A percentile compares a stretch with the other conserved stretches of the same genome.
Evolutionary conservation across 345 rosid species (phyloP).

Genomic region (Rhizophora mangle): DNA sequence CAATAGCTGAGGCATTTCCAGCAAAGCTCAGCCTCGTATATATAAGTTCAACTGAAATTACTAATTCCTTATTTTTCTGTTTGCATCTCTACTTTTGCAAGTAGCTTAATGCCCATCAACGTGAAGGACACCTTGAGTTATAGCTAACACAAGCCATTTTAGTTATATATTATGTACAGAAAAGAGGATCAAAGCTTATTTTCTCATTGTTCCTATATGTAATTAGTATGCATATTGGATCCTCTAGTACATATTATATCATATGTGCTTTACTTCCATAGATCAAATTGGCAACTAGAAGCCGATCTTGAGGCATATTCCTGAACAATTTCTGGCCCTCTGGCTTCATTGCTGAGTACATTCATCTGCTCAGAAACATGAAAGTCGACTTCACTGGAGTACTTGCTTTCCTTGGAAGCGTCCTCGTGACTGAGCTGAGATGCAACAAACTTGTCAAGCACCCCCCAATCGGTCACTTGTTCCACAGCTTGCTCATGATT

Average conservation of each 20-base stretch:
- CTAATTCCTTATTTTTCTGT: conserved; percentile 21
- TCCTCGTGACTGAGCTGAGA: conserved; percentile 91
- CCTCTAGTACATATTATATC: conserved; percentile 13
- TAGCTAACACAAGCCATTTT: conserved; percentile 35
- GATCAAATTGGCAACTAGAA: conserved; percentile 75
- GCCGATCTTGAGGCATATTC: conserved; percentile 65
- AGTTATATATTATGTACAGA: conserved; percentile 67
- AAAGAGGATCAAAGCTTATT: conserved; percentile 26
- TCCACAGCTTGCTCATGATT: conserved; percentile 54
- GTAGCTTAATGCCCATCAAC: conserved; percentile 19
- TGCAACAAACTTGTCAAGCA: conserved; percentile 93
- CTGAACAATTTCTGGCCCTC: conserved; percentile 48
- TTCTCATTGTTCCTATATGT: conserved; percentile 36
- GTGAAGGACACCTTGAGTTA: conserved; percentile 23
- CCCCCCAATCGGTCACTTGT: conserved; percentile 92
- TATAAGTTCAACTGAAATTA: conserved; percentile 14
- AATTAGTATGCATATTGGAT: conserved; percentile 29
- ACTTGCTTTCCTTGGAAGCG: conserved; percentile 39
- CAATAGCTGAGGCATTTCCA: conserved; percentile 24
- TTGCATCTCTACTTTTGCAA: conserved; percentile 20
- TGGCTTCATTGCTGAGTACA: conserved; percentile 34
- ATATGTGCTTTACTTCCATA: conserved; percentile 67
- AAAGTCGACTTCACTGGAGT: conserved; percentile 33
- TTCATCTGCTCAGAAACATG: conserved; percentile 45
- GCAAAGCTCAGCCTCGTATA: conserved; percentile 25